phyloP scores from a whole-genome alignment of 75 land plant species.

The Chamaecyparis obtusa region DNA sequence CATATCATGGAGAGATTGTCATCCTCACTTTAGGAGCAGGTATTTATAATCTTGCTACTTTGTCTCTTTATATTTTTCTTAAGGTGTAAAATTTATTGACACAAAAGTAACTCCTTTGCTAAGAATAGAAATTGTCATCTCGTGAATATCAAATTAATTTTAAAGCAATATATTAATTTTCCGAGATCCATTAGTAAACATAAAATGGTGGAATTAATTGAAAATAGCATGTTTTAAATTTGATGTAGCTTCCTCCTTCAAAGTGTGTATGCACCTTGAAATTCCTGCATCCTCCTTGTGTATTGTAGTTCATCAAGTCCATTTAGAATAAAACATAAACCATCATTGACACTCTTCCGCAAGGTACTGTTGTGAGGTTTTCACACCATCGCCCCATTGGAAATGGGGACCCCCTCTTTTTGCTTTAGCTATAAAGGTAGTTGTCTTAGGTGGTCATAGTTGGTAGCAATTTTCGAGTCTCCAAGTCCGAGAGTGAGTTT shows the following conservation, averaged over 20 bases:
- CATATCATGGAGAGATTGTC: slow-evolving; percentile 15
- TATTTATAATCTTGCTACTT: slow-evolving; percentile 2
- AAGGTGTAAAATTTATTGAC: background rate
- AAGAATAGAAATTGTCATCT: background rate
- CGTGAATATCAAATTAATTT: background rate
- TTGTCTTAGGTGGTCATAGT: too few species aligned
- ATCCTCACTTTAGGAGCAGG: slow-evolving; percentile 43
- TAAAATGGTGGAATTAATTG: too few species aligned
- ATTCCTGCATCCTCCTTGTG: background rate
- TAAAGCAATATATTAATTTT: background rate
- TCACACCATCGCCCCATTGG: too few species aligned
- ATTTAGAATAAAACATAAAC: too few species aligned
- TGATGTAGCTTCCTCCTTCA: background rate
- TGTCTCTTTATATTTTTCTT: background rate
- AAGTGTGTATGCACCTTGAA: background rate
- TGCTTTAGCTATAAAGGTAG: too few species aligned
- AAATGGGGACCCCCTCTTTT: too few species aligned
- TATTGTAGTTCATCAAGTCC: background rate
- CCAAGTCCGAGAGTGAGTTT: too few species aligned
- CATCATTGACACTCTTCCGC: too few species aligned
- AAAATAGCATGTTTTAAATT: background rate
- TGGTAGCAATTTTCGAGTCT: too few species aligned
- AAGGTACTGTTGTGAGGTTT: too few species aligned
- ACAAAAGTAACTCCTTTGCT: background rate
- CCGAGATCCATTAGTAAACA: background rate